These are phyloP conservation scores for Colletotrichum sidae DNA, from an alignment of 2,329 filamentous ascomycete species.

Conservation along the genomic window DNA sequence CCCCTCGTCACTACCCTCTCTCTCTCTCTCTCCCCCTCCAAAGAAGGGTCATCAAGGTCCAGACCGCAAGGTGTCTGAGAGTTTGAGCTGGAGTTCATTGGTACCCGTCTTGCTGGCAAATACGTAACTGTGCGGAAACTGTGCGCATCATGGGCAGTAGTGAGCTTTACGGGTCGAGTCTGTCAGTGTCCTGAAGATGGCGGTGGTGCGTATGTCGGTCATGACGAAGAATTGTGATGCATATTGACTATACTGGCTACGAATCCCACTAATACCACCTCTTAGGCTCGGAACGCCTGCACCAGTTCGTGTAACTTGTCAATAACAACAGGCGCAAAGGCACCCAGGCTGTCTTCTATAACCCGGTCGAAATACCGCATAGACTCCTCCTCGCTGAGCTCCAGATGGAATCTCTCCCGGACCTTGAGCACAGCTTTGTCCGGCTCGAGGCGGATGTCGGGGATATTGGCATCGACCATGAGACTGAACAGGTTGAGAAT, in stretches of 20 bases:
- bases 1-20: no score
- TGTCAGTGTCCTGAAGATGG: no score
- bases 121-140: no score
- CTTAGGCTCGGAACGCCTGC: conserved; percentile 74
- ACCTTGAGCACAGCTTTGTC: conserved; percentile 97
- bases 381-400: conserved; percentile 92
- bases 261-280: not conserved
- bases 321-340: conserved; percentile 92
- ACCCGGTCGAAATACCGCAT: conserved; percentile 88
- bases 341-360: conserved; percentile 90
- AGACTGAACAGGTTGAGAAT: conserved; percentile 95
- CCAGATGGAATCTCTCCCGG: conserved; percentile 91
- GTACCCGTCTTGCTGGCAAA: no score
- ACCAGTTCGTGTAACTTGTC: conserved; percentile 94
- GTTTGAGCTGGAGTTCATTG: no score
- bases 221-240: conserved; percentile 3
- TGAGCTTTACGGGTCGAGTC: no score
- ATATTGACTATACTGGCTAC: not conserved
- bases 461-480: conserved; percentile 98
- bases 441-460: conserved; percentile 90
- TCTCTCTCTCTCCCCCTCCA: no score
- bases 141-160: no score
- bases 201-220: not conserved
- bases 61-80: no score
- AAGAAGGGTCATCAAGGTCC: no score